Evolutionary conservation across 2,329 filamentous ascomycete species (phyloP).

Genomic region (Ceratocystis destructans): DNA sequence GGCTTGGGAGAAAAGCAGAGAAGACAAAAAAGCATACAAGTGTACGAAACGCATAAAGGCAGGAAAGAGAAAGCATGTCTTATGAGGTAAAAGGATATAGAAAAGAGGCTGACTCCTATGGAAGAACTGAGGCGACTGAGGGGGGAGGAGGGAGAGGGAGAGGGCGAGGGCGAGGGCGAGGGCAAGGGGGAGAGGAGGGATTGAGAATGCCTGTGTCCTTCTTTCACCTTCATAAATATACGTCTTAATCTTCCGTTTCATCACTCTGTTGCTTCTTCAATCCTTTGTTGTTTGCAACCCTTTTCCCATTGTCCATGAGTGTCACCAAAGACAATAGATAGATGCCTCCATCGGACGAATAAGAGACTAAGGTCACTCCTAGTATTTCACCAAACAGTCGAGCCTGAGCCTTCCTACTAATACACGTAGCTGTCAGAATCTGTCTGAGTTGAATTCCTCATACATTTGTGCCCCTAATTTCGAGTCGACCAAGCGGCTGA

Average conservation of each 20-base stretch:
- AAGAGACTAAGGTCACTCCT: not conserved
- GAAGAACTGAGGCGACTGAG: too few relatives aligned
- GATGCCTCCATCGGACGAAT: not conserved
- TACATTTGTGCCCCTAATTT: not conserved
- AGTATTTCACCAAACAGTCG: too few relatives aligned
- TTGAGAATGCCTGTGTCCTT: too few relatives aligned
- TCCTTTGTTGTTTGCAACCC: not conserved
- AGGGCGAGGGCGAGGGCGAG: too few relatives aligned
- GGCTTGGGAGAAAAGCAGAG: not conserved
- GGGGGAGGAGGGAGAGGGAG: too few relatives aligned
- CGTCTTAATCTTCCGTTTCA: not conserved
- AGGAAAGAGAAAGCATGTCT: not conserved
- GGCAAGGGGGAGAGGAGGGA: too few relatives aligned
- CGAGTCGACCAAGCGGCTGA: too few relatives aligned
- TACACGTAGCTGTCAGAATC: not conserved
- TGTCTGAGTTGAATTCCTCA: not conserved
- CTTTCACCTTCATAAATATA: too few relatives aligned
- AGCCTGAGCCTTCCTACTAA: not conserved
- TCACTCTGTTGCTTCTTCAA: not conserved
- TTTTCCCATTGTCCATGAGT: not conserved
- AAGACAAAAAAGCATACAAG: not conserved
- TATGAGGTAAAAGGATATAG: not conserved
- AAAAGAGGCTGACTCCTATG: not conserved
- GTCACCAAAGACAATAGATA: not conserved
- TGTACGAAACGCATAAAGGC: not conserved